Evolutionary conservation across 805 yeast species (phyloP).

Genomic region (Phaffomyces opuntiae): DNA sequence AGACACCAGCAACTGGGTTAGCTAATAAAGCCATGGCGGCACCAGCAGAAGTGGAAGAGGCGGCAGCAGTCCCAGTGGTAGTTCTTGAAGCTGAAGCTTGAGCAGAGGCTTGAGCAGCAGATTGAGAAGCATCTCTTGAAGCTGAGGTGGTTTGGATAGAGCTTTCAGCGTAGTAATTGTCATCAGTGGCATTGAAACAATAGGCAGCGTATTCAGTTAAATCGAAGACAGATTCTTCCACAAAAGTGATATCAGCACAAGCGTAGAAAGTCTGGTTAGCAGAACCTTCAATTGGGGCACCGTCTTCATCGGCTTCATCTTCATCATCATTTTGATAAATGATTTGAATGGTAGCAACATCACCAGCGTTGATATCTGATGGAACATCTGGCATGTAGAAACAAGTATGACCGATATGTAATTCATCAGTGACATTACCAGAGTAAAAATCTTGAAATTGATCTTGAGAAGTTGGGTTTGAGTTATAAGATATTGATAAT

Average conservation of each 20-base stretch:
- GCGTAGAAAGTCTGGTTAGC: constrained; percentile 37
- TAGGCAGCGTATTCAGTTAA: constrained; percentile 27
- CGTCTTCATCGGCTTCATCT: constrained; percentile 13
- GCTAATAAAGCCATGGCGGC: constrained; percentile 12
- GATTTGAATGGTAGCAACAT: constrained; percentile 38
- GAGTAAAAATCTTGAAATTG: constrained; percentile 34
- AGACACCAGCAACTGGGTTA: constrained; percentile 17
- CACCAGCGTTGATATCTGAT: constrained; percentile 29
- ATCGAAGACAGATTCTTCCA: constrained; percentile 34
- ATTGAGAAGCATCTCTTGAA: constrained; percentile 16
- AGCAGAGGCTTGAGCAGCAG: constrained; percentile 11
- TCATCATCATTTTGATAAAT: constrained; percentile 31
- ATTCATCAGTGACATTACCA: constrained; percentile 32
- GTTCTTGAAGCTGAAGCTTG: constrained; percentile 16
- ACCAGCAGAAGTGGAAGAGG: constrained; percentile 12
- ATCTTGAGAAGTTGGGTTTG: constrained; percentile 31
- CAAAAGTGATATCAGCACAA: constrained; percentile 39
- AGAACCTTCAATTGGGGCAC: constrained; percentile 30
- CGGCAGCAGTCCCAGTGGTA: constrained; percentile 7
- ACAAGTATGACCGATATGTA: constrained; percentile 40
- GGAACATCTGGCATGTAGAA: constrained; percentile 38
- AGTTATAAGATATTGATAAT: constrained; percentile 33
- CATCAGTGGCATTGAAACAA: constrained; percentile 37
- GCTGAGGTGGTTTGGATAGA: constrained; percentile 21
- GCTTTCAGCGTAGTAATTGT: constrained; percentile 29